Conservation (phyloP, 2,329 filamentous ascomycete genomes). For the Colletotrichum sp. region DNA sequence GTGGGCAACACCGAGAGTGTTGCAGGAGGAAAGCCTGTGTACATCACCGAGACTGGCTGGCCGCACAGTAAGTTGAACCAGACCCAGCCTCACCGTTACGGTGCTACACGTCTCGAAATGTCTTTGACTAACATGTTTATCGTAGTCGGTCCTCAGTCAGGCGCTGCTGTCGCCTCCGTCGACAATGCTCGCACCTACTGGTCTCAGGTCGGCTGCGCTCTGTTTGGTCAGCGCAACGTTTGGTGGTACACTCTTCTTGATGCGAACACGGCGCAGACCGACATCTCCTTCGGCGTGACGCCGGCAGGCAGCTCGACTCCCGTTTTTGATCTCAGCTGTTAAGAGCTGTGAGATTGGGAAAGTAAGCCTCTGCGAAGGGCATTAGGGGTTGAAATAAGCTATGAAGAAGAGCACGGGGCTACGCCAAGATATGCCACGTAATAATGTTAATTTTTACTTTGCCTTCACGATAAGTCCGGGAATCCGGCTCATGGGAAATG, state of each 20-base stretch:
- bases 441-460: not conserved
- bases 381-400: not conserved
- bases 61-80: constrained; percentile 39
- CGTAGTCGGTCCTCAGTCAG: constrained; percentile 44
- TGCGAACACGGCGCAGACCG: constrained; percentile 8
- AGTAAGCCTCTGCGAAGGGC: fast-evolving
- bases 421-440: not conserved
- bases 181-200: constrained; percentile 43
- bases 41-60: constrained; percentile 63
- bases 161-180: constrained; percentile 46
- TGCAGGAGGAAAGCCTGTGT: constrained; percentile 47
- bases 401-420: not conserved
- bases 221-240: constrained; percentile 14
- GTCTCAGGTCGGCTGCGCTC: constrained; percentile 7
- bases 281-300: constrained; percentile 6
- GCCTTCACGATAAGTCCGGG: not conserved
- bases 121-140: not conserved
- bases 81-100: not conserved
- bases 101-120: not conserved
- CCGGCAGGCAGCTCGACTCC: not conserved
- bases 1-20: constrained; percentile 40
- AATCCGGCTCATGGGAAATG: not conserved
- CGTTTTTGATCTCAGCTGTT: constrained; percentile 6
- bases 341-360: not conserved
- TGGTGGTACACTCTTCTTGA: constrained; percentile 18